These are phyloP conservation scores for Begonia peltatifolia DNA, from an alignment of 306 rosid species.

Conservation along the genomic window DNA sequence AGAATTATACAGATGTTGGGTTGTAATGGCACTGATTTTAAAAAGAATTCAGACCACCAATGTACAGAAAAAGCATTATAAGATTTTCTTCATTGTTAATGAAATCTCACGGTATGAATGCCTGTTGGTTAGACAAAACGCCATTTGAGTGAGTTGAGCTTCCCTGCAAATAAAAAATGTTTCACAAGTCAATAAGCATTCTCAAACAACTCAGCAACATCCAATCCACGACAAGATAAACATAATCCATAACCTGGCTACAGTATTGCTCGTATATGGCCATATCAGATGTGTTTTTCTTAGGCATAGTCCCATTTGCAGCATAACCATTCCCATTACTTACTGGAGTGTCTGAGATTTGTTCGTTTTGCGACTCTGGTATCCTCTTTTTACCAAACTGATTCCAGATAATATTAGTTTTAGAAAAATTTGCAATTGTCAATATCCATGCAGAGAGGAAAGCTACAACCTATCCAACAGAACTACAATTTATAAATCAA, in stretches of 20 bases:
- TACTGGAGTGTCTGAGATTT: conserved; percentile 15
- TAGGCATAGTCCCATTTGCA: conserved; percentile 29
- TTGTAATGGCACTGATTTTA: too few relatives aligned
- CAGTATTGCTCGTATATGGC: conserved; percentile 63
- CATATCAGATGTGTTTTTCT: conserved; percentile 31
- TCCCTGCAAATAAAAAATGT: conserved; percentile 32
- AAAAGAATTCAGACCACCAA: too few relatives aligned
- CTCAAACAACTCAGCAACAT: too few relatives aligned
- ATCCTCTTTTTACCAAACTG: conserved; percentile 72
- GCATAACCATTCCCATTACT: conserved; percentile 27
- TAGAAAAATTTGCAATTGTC: conserved; percentile 15
- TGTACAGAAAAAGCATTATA: too few relatives aligned
- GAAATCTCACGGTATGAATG: conserved; percentile 39
- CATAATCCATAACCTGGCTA: conserved; percentile 33
- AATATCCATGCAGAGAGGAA: conserved; percentile 1
- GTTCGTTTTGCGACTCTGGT: conserved; percentile 28
- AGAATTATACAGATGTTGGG: too few relatives aligned
- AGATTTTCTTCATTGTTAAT: too few relatives aligned
- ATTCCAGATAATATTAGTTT: too few relatives aligned
- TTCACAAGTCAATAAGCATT: too few relatives aligned
- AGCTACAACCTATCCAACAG: too few relatives aligned
- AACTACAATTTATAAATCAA: too few relatives aligned
- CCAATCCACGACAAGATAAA: not conserved
- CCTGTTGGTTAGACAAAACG: conserved; percentile 13
- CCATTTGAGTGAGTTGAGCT: conserved; percentile 23